Conservation (phyloP, 2,329 filamentous ascomycete species). For the Hirsutella minnesotensis region DNA sequence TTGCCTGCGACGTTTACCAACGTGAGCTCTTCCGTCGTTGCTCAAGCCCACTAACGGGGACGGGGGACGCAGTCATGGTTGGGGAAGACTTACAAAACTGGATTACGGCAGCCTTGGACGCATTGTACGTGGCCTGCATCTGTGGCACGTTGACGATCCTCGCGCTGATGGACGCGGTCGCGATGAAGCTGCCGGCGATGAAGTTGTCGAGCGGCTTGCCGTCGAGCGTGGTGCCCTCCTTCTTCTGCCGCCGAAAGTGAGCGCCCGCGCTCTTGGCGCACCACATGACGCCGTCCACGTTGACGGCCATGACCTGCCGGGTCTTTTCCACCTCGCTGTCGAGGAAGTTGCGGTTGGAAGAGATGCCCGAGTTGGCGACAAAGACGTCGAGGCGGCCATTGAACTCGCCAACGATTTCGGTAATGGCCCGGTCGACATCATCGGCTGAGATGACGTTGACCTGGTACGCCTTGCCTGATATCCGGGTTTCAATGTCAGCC, state of each 20-base stretch:
- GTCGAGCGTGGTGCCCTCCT: conserved; percentile 50
- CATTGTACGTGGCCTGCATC: conserved; percentile 62
- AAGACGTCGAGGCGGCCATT: conserved; percentile 67
- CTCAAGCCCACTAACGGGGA: background rate
- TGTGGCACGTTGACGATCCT: conserved; percentile 71
- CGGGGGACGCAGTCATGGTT: too few species aligned
- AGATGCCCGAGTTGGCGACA: conserved; percentile 66
- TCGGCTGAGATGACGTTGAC: conserved; percentile 46
- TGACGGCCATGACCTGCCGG: conserved; percentile 55
- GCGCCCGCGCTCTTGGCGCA: conserved; percentile 58
- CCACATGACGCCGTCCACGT: conserved; percentile 70
- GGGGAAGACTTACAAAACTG: conserved; percentile 36
- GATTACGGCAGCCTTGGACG: conserved; percentile 54
- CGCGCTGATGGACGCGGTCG: conserved; percentile 67
- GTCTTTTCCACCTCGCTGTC: conserved; percentile 54
- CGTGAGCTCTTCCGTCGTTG: background rate
- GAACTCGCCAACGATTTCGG: conserved; percentile 50
- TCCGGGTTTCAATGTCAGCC: background rate
- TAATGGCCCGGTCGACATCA: conserved; percentile 37
- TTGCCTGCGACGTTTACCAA: conserved; percentile 22
- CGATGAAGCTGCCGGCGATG: conserved; percentile 58
- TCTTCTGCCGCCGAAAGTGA: conserved; percentile 60
- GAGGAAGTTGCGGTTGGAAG: conserved; percentile 56
- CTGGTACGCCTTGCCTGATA: conserved; percentile 29
- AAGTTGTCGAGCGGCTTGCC: conserved; percentile 51